A percentile compares a stretch with the other conserved stretches of the same genome.
These are phyloP conservation scores for Dendrostoma leiphaemia DNA, from an alignment of 2,329 filamentous ascomycete genomes.

Conservation along the genomic window DNA sequence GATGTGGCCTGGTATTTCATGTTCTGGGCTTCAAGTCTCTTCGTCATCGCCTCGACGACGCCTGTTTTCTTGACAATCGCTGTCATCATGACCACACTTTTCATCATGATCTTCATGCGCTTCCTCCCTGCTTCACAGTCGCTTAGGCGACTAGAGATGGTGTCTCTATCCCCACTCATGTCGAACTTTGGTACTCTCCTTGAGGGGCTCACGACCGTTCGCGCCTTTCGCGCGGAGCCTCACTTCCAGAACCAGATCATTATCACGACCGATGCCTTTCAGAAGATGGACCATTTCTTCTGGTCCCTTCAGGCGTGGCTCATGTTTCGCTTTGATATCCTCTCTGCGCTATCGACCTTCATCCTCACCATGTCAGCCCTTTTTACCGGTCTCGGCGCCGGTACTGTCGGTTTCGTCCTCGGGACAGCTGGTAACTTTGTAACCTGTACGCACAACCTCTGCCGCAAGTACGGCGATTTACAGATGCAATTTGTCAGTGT, in stretches of 20 bases:
- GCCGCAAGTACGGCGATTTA: conserved; percentile 76
- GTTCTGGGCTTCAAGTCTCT: conserved; percentile 68
- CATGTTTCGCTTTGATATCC: conserved; percentile 70
- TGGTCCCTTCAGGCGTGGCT: conserved; percentile 88
- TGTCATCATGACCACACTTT: conserved; percentile 62
- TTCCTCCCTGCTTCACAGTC: conserved; percentile 84
- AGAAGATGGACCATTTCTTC: conserved; percentile 95
- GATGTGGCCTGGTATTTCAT: conserved; percentile 68
- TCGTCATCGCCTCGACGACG: conserved; percentile 77
- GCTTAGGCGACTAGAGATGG: conserved; percentile 81
- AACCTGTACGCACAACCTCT: conserved; percentile 68
- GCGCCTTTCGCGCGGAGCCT: conserved; percentile 75
- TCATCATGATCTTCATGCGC: conserved; percentile 70
- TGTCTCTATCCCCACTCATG: conserved; percentile 83
- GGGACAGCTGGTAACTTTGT: conserved; percentile 71
- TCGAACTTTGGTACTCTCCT: conserved; percentile 89
- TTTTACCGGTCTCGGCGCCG: conserved; percentile 70
- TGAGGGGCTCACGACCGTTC: conserved; percentile 81
- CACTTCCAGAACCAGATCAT: conserved; percentile 82
- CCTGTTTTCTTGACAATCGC: conserved; percentile 75
- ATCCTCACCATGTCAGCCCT: conserved; percentile 72
- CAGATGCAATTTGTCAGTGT: conserved; percentile 93
- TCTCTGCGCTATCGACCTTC: conserved; percentile 73
- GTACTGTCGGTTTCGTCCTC: conserved; percentile 80
- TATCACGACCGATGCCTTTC: conserved; percentile 79